Conservation (phyloP, 2,329 filamentous ascomycete species). For the Pseudopithomyces chartarum region DNA sequence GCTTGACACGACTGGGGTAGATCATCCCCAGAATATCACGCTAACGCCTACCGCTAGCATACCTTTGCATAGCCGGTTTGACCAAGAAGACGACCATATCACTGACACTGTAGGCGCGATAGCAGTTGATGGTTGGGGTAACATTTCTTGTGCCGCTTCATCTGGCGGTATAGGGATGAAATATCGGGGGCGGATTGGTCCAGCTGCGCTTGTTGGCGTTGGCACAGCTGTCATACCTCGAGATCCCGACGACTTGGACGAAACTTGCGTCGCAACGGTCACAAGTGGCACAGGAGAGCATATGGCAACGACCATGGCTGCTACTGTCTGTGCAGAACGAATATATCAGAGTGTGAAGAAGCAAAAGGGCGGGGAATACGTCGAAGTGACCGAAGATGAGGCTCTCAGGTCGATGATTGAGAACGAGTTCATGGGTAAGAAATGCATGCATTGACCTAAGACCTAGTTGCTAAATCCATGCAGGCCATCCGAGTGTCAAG, state of each 20-base stretch:
- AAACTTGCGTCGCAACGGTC: conserved; percentile 76
- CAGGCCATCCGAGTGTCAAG: conserved; percentile 77
- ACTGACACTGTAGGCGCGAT: conserved; percentile 97
- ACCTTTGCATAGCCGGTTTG: not conserved
- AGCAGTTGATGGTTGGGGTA: conserved; percentile 82
- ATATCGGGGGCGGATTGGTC: conserved; percentile 86
- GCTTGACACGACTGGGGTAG: conserved; percentile 15
- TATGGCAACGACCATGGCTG: conserved; percentile 94
- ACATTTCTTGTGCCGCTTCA: conserved; percentile 92
- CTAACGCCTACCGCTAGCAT: conserved; percentile 8
- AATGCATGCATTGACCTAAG: no score
- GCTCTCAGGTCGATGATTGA: conserved; percentile 77
- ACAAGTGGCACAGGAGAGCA: conserved; percentile 97
- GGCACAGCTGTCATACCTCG: conserved; percentile 87
- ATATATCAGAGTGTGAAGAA: conserved; percentile 74
- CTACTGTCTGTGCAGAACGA: conserved; percentile 82
- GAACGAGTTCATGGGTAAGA: conserved; percentile 82
- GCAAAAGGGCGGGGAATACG: conserved; percentile 63
- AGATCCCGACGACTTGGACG: conserved; percentile 70
- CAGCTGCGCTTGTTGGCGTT: conserved; percentile 89
- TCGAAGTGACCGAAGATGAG: conserved; percentile 76
- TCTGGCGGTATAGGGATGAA: conserved; percentile 99
- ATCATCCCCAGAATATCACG: conserved; percentile 20
- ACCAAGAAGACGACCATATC: conserved; percentile 62
- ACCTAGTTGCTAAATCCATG: conserved; percentile 9